Base-by-base conservation (phyloP, 768 basidiomycete species). In the Amanita exitialis region DNA sequence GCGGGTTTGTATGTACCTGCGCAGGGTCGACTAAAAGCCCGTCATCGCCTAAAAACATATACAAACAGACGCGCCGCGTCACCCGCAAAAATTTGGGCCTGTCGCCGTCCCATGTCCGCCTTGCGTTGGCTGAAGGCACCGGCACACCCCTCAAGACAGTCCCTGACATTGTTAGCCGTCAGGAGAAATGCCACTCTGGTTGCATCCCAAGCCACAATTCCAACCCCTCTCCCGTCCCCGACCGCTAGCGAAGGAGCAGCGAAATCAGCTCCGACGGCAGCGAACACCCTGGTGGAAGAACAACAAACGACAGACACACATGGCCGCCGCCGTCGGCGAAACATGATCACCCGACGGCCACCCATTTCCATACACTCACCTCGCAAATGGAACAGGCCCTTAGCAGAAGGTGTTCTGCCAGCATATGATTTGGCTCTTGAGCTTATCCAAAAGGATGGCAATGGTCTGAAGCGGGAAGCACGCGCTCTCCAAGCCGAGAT, bases 351-450 rank as follows among this genome's bases (percentile, higher is more conserved):
- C 0, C 62, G 64, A 30, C 72, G 85, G 16, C 76, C 84, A 3
- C 54, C 63, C 12, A 82, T 84, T 44, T 76, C 74, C 20, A 60
- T 73, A 7, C 66, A 68, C 38, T 66, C 65, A 1, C 83, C 82
- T 2, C 71, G 78, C 20, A 63, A 77, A 64, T 90, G 84, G 83
- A 79, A 78, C 44, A 59, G 77, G 13, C 83, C 87, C 3, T 63
- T 90, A 4, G 74, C 70, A 10, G 62, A 64, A 18, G 84, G 84
- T 5, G 75, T 82, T 6, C 65, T 90, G 23, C 85, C 85, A 2
- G 86, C 81, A 3, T 96, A 91, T 59, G 95, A 98, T 67, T 77
- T 86, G 49, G 92, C 94, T 1, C 67, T 97, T 39, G 71, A 78
- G 53, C 71, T 83, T 57, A 78, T 98, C 51, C 69, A 72, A 27